Base-by-base conservation (phyloP, 73 alveolate genomes). In the Paramecium biaurelia region DNA sequence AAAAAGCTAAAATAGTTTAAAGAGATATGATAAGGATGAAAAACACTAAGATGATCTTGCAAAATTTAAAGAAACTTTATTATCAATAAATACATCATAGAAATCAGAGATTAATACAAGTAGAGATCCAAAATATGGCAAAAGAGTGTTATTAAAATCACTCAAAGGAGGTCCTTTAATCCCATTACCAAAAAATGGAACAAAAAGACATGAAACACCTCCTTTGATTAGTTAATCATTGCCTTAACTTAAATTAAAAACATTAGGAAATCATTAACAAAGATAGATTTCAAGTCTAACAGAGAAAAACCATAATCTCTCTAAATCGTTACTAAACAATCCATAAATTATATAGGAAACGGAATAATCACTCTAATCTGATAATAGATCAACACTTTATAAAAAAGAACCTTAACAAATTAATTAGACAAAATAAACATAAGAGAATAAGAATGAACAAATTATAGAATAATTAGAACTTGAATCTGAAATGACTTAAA, bases 101-200 rank as follows among this genome's bases (percentile, higher is more conserved):
- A 63, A 63, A 63, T 63, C 84, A 63, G 84, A 63, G 26, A 32
- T 63, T 30, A 30, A 63, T 30, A 2, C 84, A 63, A 63, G 84
- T 30, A 72, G 86, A 35, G 86, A 72, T 4, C 45, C 53, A 0
- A 72, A 72, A 72, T 32, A 38, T 7, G 86, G 86, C 32, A 72
- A 72, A 38, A 32, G 86, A 15, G 58, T 72, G 7, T 72, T 72
- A 42, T 72, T 72, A 38, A 72, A 72, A 37, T 72, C 86, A 14
- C 38, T 72, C 12, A 72, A 72, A 38, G 86, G 86, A 34, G 86
- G 86, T 34, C 86, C 86, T 35, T 32, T 38, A 12, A 72, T 72
- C 38, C 86, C 86, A 15, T 9, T 72, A 12, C 23, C 32, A 9
- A 32, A 72, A 72, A 28, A 37, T 35, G 86, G 86, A 35, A 34